Evolutionary conservation across 352 stramenopile species (phyloP).

Genomic region (Phytophthora kernoviae): DNA sequence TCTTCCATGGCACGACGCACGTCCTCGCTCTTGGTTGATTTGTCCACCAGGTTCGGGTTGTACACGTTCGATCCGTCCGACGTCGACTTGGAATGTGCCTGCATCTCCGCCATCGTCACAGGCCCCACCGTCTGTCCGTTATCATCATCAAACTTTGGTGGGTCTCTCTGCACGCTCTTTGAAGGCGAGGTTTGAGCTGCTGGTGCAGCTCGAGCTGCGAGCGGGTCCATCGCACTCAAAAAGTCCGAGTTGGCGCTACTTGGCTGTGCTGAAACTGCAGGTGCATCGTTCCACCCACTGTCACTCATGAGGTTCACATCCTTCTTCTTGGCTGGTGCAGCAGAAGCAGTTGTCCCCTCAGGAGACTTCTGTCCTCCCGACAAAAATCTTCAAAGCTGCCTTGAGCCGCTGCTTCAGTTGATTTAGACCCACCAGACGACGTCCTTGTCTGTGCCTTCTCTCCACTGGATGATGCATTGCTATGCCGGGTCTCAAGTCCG

Average conservation of each 20-base stretch:
- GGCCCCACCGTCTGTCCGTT: constrained; percentile 78
- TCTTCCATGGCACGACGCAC: constrained; percentile 87
- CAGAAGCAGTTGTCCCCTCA: background rate
- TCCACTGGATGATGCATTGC: constrained; percentile 25
- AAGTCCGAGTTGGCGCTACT: constrained; percentile 49
- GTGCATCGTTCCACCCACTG: constrained; percentile 50
- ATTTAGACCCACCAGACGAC: constrained; percentile 29
- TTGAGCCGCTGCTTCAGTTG: constrained; percentile 24
- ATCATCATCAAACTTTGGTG: constrained; percentile 82
- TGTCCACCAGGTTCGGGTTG: constrained; percentile 85
- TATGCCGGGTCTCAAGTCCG: constrained; percentile 29
- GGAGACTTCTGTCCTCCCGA: constrained; percentile 49
- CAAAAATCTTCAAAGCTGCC: constrained; percentile 80
- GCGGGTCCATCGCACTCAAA: constrained; percentile 69
- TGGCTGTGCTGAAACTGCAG: constrained; percentile 24
- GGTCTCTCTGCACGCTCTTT: constrained; percentile 35
- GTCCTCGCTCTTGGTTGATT: constrained; percentile 76
- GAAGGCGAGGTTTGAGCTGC: constrained; percentile 17
- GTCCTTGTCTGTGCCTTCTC: constrained; percentile 38
- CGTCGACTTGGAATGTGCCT: constrained; percentile 62
- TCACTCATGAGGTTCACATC: constrained; percentile 81
- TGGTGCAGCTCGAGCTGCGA: constrained; percentile 43
- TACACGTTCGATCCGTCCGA: constrained; percentile 87
- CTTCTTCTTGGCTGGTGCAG: constrained; percentile 17
- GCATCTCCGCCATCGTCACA: constrained; percentile 85